A percentile compares a stretch with the other conserved stretches of the same genome.
These are phyloP conservation scores for Colletotrichum camelliae DNA, from an alignment of 2,329 filamentous ascomycete genomes.

Conservation along the genomic window DNA sequence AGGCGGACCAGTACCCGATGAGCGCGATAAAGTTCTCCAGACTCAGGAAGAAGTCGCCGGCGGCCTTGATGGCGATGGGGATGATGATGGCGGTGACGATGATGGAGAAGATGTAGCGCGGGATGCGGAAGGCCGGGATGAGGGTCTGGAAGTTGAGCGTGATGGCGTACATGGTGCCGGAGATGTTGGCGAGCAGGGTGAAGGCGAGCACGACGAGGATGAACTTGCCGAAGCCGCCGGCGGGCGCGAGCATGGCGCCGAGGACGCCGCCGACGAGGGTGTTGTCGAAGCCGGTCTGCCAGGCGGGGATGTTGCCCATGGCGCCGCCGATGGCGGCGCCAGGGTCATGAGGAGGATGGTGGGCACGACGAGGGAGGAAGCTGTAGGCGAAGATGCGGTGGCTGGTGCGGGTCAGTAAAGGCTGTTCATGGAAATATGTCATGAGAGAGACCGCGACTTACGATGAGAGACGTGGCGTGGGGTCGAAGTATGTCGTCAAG, in stretches of 20 bases:
- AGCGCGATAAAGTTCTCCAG: slow-evolving; percentile 50
- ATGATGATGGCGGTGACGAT: slow-evolving; percentile 45
- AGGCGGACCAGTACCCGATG: slow-evolving; percentile 51
- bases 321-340: slow-evolving; percentile 43
- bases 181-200: slow-evolving; percentile 41
- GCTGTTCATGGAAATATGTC: too few relatives aligned
- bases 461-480: slow-evolving; percentile 51
- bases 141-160: slow-evolving; percentile 46
- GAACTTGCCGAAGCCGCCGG: slow-evolving; percentile 39
- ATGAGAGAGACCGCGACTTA: slow-evolving; percentile 31
- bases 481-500: slow-evolving; percentile 65
- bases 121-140: slow-evolving; percentile 38
- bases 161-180: slow-evolving; percentile 43
- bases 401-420: slow-evolving; percentile 20
- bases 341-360: slow-evolving; percentile 39
- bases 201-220: slow-evolving; percentile 41
- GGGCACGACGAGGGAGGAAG: slow-evolving; percentile 51
- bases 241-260: slow-evolving; percentile 35
- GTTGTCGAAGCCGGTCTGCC: slow-evolving; percentile 31
- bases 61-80: slow-evolving; percentile 43
- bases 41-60: slow-evolving; percentile 43
- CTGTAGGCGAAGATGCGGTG: slow-evolving; percentile 59
- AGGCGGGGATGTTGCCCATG: slow-evolving; percentile 32
- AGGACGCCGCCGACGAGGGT: slow-evolving; percentile 36
- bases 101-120: slow-evolving; percentile 45